Evolutionary conservation across 73 alveolate species (phyloP).

Genomic region (Symbiodinium pilosum): DNA sequence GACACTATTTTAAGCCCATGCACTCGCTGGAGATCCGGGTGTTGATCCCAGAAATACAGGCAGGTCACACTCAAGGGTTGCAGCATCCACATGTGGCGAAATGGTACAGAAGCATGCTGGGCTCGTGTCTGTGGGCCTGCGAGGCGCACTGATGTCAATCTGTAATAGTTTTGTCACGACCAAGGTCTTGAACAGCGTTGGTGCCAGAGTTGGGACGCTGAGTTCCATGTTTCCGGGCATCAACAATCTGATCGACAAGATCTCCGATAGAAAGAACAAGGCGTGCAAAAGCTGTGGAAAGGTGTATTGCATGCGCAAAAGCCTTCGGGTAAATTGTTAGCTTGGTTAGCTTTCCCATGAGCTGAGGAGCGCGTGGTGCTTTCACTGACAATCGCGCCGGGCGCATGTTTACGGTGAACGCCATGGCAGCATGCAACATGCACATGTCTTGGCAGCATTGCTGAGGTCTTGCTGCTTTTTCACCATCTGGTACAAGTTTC

Average conservation of each 20-base stretch:
- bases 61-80: too few species aligned
- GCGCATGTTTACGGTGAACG: not conserved
- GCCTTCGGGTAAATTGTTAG: not conserved
- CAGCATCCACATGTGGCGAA: too few species aligned
- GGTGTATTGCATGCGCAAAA: too few species aligned
- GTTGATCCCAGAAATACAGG: too few species aligned
- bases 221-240: constrained; percentile 86
- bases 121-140: too few species aligned
- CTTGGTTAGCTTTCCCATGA: not conserved
- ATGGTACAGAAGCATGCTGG: too few species aligned
- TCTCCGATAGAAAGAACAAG: constrained; percentile 84
- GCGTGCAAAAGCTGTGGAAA: too few species aligned
- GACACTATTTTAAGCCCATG: too few species aligned
- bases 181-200: constrained; percentile 85
- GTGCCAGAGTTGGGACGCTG: constrained; percentile 74
- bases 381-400: constrained; percentile 47
- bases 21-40: too few species aligned
- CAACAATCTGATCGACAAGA: constrained; percentile 62
- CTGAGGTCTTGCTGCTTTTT: constrained; percentile 91
- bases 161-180: too few species aligned
- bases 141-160: too few species aligned
- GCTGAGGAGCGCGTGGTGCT: constrained; percentile 70
- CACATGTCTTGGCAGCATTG: not conserved
- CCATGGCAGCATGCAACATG: not conserved
- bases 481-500: constrained; percentile 87